Conservation (phyloP, 148 eudicot genomes). For the Vaccinium vitisidaea region DNA sequence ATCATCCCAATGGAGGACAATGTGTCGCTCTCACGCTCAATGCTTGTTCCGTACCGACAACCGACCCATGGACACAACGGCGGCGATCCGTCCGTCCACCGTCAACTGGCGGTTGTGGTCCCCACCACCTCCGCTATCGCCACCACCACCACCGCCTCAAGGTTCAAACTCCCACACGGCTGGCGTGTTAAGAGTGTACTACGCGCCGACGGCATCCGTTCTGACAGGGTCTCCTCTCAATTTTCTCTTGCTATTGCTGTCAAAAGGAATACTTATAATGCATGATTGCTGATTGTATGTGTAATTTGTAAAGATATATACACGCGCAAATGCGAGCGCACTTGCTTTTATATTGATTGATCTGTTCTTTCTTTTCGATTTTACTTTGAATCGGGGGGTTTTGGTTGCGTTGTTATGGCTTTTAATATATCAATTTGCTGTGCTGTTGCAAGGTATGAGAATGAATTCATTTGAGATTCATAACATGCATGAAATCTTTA, state of each 20-base stretch:
- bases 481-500: background rate
- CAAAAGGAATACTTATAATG: background rate
- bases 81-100: slow-evolving; percentile 4
- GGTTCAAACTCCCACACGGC: slow-evolving; percentile 46
- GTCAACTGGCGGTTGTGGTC: slow-evolving; percentile 23
- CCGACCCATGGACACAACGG: background rate
- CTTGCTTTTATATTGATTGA: background rate
- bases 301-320: background rate
- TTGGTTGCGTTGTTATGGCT: background rate
- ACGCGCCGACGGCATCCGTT: slow-evolving; percentile 38
- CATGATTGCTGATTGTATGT: background rate
- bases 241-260: background rate
- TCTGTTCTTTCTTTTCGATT: background rate
- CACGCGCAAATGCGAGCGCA: background rate
- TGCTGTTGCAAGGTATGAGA: too few species aligned
- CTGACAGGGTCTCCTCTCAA: slow-evolving; percentile 51
- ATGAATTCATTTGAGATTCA: background rate
- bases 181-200: slow-evolving; percentile 57
- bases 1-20: background rate
- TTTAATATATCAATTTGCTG: background rate
- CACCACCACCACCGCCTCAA: slow-evolving; percentile 25
- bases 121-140: slow-evolving; percentile 17
- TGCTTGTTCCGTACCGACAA: slow-evolving; percentile 15
- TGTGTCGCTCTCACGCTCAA: slow-evolving; percentile 10
- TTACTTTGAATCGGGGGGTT: background rate